Evolutionary conservation across 2,329 filamentous ascomycete genomes (phyloP).

Genomic region (Blumeria graminis): DNA sequence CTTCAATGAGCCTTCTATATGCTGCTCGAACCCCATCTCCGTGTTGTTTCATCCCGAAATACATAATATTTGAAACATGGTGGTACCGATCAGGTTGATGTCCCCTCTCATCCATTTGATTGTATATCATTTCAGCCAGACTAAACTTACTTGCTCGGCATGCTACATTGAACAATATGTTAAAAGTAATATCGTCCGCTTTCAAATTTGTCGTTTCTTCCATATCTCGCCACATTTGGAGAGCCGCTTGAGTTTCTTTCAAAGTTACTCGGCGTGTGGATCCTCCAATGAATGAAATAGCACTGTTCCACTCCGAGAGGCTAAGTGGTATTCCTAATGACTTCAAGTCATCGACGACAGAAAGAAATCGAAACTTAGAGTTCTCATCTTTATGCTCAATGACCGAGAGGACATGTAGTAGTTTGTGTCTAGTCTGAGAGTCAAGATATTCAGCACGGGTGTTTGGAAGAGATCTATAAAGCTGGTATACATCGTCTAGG

Average conservation of each 20-base stretch:
- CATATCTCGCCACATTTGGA: constrained; percentile 77
- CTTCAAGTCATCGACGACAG: constrained; percentile 63
- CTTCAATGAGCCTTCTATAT: constrained; percentile 62
- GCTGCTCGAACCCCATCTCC: constrained; percentile 48
- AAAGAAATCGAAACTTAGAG: constrained; percentile 61
- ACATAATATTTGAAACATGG: constrained; percentile 61
- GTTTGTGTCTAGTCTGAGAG: constrained; percentile 10
- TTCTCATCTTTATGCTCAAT: constrained; percentile 17
- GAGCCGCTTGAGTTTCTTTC: constrained; percentile 38
- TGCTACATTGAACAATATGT: constrained; percentile 73
- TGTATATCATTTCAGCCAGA: constrained; percentile 63
- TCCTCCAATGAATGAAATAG: constrained; percentile 54
- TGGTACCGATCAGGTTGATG: constrained; percentile 55
- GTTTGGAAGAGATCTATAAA: constrained; percentile 16
- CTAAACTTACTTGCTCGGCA: constrained; percentile 64
- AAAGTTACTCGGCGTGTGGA: constrained; percentile 36
- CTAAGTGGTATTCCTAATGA: constrained; percentile 44
- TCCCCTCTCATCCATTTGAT: constrained; percentile 51
- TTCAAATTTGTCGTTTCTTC: constrained; percentile 42
- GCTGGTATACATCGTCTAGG: constrained; percentile 13
- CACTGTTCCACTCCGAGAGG: constrained; percentile 56
- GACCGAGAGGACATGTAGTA: constrained; percentile 13
- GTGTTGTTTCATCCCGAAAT: constrained; percentile 52
- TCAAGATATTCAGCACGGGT: constrained; percentile 14
- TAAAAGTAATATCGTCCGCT: constrained; percentile 65